Evolutionary conservation across 1,139 yeast genomes (phyloP).

Genomic region (Geotrichum australiense): DNA sequence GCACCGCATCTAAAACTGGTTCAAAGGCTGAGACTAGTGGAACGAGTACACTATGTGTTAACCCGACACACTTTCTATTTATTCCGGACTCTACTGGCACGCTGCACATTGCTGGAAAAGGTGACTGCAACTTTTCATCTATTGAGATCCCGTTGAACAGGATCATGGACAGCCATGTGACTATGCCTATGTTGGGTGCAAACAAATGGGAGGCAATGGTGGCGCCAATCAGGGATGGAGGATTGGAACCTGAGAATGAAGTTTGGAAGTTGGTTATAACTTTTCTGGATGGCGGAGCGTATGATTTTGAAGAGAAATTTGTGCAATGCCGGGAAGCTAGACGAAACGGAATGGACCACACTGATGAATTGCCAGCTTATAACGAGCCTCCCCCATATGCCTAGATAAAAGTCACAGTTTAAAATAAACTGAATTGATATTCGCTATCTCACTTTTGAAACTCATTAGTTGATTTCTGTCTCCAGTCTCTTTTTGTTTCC

Average conservation of each 20-base stretch:
- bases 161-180: conserved; percentile 12
- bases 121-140: conserved; percentile 13
- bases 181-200: conserved; percentile 14
- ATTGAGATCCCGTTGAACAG: conserved; percentile 11
- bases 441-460: too few species aligned
- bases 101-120: conserved; percentile 11
- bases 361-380: conserved; percentile 14
- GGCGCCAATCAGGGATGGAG: conserved; percentile 9
- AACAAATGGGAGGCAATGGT: conserved; percentile 13
- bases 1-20: background rate
- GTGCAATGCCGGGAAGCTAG: conserved; percentile 7
- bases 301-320: conserved; percentile 14
- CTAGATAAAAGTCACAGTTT: too few species aligned
- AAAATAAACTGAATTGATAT: too few species aligned
- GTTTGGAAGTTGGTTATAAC: conserved; percentile 9
- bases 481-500: too few species aligned
- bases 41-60: conserved; percentile 8
- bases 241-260: conserved; percentile 12
- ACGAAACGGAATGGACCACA: conserved; percentile 2
- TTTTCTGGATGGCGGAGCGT: conserved; percentile 16
- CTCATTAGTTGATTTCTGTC: too few species aligned
- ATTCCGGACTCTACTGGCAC: background rate
- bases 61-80: conserved; percentile 11
- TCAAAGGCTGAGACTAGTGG: background rate
- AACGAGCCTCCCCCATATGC: conserved; percentile 5